Base-by-base conservation (phyloP, 2,329 filamentous ascomycete species). In the Alternaria solani region DNA sequence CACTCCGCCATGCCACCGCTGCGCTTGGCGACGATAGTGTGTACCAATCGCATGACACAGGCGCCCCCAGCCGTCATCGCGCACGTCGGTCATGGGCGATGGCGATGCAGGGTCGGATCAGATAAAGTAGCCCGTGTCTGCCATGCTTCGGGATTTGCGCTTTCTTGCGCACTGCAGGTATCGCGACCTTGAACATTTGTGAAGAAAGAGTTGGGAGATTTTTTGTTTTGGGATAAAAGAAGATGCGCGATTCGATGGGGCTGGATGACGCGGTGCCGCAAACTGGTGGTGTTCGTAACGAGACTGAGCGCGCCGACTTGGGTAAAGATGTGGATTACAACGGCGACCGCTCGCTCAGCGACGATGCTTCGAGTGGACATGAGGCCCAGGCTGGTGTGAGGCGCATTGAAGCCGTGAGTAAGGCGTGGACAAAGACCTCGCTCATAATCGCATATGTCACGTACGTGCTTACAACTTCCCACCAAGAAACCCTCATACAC, bases 371-470 rank as follows among this genome's bases (percentile, higher is more conserved):
- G 3, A 62, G 64, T 18, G 57, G 63, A 3, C 12, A 14, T 1
- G 38, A 47, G 7, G 73, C 74, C 7, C 82, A 84, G 67, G 79
- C 79, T 34, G 83, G 83, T 60, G 83, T 85, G 38, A 80, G 80
- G 71, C 79, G 79, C 25, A 77, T 82, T 2, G 82, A 85, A 64
- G 83, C 81, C 26, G 81, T 84, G 51, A 81, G 81, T 28, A 76
- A 79, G 47, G 81, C 79, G 30, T 85, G 83, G 83, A 81, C 81
- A n/a, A 81, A 75, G 59, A 74, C 72, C 20, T 80, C 79, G 26
- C 74, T 85, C 36, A 78, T 81, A 60, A 66, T 82, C 39, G 83
- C 83, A 51, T 85, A 85, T 70, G 68, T 81, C 43, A 76, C 78
- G 71, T 78, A 64, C 6, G 67, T 54, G 60, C 7, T 12, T 20